A percentile compares a stretch with the other conserved stretches of the same genome.
Evolutionary conservation across 257 asterid species (phyloP).

Genomic region (Solanum boliviense): DNA sequence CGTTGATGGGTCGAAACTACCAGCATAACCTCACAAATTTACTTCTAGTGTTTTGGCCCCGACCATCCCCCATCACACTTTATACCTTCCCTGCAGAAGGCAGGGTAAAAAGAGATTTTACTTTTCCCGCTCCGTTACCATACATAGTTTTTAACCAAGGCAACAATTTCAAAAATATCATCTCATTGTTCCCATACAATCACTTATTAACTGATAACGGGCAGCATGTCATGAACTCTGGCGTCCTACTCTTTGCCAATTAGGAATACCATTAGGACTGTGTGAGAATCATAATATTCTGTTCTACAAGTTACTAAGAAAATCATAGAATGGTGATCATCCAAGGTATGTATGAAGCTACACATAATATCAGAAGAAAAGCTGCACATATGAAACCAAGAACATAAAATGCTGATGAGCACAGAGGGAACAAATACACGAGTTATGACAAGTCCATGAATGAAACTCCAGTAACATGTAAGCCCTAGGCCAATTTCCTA

Average conservation of each 20-base stretch:
- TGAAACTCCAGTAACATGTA: not conserved
- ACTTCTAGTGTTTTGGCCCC: not conserved
- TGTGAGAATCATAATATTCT: not conserved
- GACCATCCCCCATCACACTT: not conserved
- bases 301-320: not conserved
- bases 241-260: not conserved
- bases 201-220: not conserved
- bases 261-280: not conserved
- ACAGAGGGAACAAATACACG: not conserved
- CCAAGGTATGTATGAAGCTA: not conserved
- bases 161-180: not conserved
- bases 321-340: not conserved
- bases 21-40: not conserved
- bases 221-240: not conserved
- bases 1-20: not conserved
- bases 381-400: not conserved
- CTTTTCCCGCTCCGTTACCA: not conserved
- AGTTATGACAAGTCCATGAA: not conserved
- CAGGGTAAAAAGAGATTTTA: not conserved
- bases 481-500: not conserved
- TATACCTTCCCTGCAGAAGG: not conserved
- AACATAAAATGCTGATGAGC: not conserved
- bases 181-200: not conserved
- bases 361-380: not conserved
- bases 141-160: not conserved